Conservation (phyloP, 177 flowering plant species). For the Vitis hybrid region DNA sequence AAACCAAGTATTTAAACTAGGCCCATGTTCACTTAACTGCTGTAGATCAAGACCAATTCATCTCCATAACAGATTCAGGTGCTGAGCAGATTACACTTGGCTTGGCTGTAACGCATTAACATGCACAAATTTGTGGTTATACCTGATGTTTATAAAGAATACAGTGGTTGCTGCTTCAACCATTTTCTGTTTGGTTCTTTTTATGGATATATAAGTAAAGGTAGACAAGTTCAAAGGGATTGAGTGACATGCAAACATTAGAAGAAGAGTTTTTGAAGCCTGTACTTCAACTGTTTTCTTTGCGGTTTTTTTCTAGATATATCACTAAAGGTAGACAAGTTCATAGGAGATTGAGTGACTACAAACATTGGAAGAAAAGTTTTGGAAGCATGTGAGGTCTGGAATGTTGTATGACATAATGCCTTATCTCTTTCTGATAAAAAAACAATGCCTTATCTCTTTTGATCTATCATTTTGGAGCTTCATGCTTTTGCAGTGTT, state of each 20-base stretch:
- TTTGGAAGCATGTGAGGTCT: background rate
- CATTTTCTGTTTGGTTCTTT: background rate
- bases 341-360: background rate
- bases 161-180: background rate
- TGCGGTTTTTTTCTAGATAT: background rate
- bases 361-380: background rate
- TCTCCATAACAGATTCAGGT: background rate
- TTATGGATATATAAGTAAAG: background rate
- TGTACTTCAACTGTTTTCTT: background rate
- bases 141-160: background rate
- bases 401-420: too few relatives aligned
- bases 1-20: background rate
- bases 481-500: too few relatives aligned
- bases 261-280: background rate
- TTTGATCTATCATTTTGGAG: too few relatives aligned
- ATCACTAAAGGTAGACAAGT: background rate
- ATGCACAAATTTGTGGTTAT: too few relatives aligned
- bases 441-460: too few relatives aligned
- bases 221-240: background rate
- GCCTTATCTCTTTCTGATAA: too few relatives aligned
- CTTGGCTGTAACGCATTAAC: too few relatives aligned
- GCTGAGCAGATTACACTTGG: background rate
- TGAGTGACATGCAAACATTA: background rate
- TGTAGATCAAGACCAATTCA: background rate
- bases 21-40: background rate